Conservation (phyloP, 768 basidiomycete genomes). For the Pleurotus eryngii region DNA sequence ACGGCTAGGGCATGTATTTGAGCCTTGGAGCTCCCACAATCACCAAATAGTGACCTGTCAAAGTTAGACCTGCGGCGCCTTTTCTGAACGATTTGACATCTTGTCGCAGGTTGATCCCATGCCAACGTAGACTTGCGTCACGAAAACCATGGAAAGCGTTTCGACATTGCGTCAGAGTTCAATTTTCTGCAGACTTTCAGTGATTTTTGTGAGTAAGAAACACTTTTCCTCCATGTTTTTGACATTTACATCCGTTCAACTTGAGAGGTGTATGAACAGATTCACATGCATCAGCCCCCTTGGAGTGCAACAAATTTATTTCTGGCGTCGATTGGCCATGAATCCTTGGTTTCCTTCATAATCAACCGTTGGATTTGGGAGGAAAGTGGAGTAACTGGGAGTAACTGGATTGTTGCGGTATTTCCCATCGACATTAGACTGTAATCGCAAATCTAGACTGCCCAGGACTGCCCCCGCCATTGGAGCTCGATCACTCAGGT, state of each 20-base stretch:
- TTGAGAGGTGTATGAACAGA: neutral
- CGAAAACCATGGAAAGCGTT: neutral
- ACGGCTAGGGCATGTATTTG: too few relatives aligned
- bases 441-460: neutral
- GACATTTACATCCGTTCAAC: neutral
- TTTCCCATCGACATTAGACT: neutral
- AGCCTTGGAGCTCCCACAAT: too few relatives aligned
- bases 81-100: slow-evolving; percentile 1
- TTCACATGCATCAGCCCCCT: neutral
- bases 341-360: too few relatives aligned
- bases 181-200: too few relatives aligned
- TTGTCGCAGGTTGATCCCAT: neutral
- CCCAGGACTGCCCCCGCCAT: neutral
- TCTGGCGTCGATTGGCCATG: too few relatives aligned
- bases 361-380: neutral
- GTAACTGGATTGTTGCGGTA: neutral
- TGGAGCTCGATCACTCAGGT: neutral
- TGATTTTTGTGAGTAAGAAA: neutral
- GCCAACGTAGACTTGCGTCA: neutral
- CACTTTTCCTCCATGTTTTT: neutral
- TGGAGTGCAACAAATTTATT: too few relatives aligned
- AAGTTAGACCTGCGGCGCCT: slow-evolving; percentile 6
- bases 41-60: neutral
- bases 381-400: neutral
- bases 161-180: too few relatives aligned